phyloP scores from a whole-genome alignment of 2,329 filamentous ascomycete genomes.

The Aspergillus japonicus region DNA sequence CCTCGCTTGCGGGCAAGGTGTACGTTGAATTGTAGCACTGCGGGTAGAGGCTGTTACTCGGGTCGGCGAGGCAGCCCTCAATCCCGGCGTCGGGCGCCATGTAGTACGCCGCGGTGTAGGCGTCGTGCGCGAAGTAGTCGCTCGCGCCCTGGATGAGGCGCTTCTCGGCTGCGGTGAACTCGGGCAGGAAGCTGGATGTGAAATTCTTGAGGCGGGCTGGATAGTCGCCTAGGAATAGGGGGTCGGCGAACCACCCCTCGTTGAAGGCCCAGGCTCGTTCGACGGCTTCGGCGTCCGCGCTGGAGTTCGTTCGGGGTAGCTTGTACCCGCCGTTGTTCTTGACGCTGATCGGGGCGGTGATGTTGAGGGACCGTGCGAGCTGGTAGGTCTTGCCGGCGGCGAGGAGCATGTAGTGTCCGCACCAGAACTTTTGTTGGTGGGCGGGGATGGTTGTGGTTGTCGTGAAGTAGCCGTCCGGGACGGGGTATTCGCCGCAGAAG shows the following conservation, averaged over 20 bases:
- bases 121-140: conserved; percentile 2
- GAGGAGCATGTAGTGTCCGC: conserved; percentile 2
- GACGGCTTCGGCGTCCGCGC: not conserved
- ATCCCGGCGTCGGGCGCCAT: conserved; percentile 1
- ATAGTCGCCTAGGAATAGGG: conserved; percentile 2
- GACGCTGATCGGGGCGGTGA: conserved; percentile 1
- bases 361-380: not conserved
- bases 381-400: conserved; percentile 1
- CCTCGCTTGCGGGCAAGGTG: not conserved
- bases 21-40: not conserved
- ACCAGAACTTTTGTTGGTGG: conserved; percentile 1
- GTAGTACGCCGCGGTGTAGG: conserved; percentile 1
- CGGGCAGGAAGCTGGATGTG: not conserved
- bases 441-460: not conserved
- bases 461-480: not conserved
- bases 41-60: not conserved
- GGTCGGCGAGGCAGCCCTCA: not conserved
- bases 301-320: not conserved
- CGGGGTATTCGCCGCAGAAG: conserved; percentile 1
- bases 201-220: not conserved
- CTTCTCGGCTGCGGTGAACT: not conserved
- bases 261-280: conserved; percentile 4
- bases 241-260: conserved; percentile 1
- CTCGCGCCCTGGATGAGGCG: not conserved
- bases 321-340: conserved; percentile 3